Base-by-base conservation (phyloP, 345 rosid species). In the Clausena lansium region DNA sequence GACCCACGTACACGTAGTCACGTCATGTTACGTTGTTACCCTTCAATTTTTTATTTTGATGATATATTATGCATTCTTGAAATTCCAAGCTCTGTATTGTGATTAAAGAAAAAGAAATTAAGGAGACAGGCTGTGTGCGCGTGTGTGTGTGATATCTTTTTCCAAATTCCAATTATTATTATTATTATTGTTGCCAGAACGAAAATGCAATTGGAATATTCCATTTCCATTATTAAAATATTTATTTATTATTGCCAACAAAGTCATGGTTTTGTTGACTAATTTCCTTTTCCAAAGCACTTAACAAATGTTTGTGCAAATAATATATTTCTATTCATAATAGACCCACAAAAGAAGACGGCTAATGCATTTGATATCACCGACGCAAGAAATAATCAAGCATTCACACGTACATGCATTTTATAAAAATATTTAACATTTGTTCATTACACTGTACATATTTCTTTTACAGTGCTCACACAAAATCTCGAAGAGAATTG, bases 11-110 rank as follows among this genome's bases (percentile, higher is more conserved):
- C 71, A 70, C 65, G n/a, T 6, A n/a, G 24, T 0, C 13, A 24
- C 22, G 25, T 74, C 75, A 59, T 22, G 67, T 75, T 75, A 28
- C 67, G 0, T 8, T 22, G 67, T 75, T 75, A 28, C 67, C 1
- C 13, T 30, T 1, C 9, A 1, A 25, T 45, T 69, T 20, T 47
- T 25, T 73, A 38, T 0, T 5, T 30, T 30, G n/a, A n/a, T n/a
- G n/a, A n/a, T n/a, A n/a, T n/a, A n/a, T n/a, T 7, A 9, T 25
- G 5, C 39, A 36, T 39, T 50, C 52, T 39, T 24, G 11, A 38
- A 68, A 38, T 24, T 68, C 30, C 72, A 68, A 68, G 57, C 57
- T 68, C 55, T 67, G 19, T 24, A 0, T 10, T 45, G 9, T 0
- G 58, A 57, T 6, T 19, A 57, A 57, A 57, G 60, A 6, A 22